These are phyloP conservation scores for Scortechinia acanthostroma DNA, from an alignment of 2,329 filamentous ascomycete species.

Conservation along the genomic window DNA sequence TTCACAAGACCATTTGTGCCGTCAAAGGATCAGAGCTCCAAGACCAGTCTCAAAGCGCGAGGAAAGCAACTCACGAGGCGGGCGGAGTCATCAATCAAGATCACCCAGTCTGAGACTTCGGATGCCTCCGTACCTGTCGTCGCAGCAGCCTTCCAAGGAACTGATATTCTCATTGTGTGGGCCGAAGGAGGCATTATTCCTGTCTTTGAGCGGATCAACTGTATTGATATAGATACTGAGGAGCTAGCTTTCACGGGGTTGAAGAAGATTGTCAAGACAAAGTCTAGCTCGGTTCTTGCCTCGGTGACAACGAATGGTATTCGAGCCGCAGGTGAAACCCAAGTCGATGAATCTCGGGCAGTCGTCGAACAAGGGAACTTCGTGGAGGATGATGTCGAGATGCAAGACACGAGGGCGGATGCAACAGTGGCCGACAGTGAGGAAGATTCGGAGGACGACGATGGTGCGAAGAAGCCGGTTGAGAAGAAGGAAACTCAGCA, in stretches of 20 bases:
- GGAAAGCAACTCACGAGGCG: constrained; percentile 29
- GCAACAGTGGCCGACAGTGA: constrained; percentile 1
- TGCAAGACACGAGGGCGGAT: constrained; percentile 14
- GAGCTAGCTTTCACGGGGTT: constrained; percentile 29
- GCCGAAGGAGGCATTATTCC: constrained; percentile 33
- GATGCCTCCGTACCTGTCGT: constrained; percentile 25
- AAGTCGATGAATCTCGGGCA: constrained; percentile 46
- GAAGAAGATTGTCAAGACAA: constrained; percentile 29
- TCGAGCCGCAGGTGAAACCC: constrained; percentile 33
- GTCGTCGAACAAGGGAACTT: constrained; percentile 36
- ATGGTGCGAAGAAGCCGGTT: constrained; percentile 9
- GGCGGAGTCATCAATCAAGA: constrained; percentile 28
- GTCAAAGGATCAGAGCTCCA: constrained; percentile 15
- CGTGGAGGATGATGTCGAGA: constrained; percentile 20
- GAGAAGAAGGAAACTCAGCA: constrained; percentile 7
- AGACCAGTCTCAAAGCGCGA: constrained; percentile 27
- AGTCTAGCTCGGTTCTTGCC: constrained; percentile 24
- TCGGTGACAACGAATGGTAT: constrained; percentile 40
- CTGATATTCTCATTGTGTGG: constrained; percentile 32
- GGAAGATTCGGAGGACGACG: constrained; percentile 13
- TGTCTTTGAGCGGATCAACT: constrained; percentile 33
- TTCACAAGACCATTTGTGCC: constrained; percentile 33
- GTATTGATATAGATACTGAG: constrained; percentile 29
- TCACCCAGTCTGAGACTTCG: constrained; percentile 25
- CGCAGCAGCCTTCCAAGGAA: constrained; percentile 27